Conservation (phyloP, 2,329 filamentous ascomycete species). For the Dendrostoma leiphaemia region DNA sequence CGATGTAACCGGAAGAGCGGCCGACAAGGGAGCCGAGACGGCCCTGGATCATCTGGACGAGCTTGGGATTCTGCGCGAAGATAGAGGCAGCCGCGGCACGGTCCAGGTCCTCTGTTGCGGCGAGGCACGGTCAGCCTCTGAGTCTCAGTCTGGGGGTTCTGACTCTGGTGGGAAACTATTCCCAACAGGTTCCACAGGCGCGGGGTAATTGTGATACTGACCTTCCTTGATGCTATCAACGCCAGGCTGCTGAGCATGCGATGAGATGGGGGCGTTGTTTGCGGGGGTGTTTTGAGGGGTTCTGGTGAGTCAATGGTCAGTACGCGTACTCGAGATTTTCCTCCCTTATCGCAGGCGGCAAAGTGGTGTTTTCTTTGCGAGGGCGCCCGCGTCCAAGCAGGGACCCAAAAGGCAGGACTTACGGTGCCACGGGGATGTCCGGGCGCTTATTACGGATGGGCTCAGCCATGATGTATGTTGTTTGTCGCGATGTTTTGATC, state of each 20-base stretch:
- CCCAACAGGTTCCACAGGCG: slow-evolving; percentile 4
- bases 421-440: slow-evolving; percentile 57
- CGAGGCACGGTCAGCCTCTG: slow-evolving; percentile 21
- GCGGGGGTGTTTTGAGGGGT: slow-evolving; percentile 98
- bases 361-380: neutral
- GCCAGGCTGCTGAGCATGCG: slow-evolving; percentile 91
- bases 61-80: slow-evolving; percentile 91
- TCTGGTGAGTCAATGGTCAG: slow-evolving; percentile 49
- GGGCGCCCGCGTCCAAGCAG: neutral
- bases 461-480: slow-evolving; percentile 53
- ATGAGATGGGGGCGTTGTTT: slow-evolving; percentile 94
- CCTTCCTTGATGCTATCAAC: slow-evolving; percentile 97
- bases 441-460: slow-evolving; percentile 63
- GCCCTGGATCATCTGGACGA: slow-evolving; percentile 97
- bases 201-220: slow-evolving; percentile 44
- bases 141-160: neutral
- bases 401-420: slow-evolving; percentile 33
- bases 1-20: slow-evolving; percentile 94
- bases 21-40: slow-evolving; percentile 92
- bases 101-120: slow-evolving; percentile 76
- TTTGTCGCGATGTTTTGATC: slow-evolving; percentile 23
- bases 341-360: slow-evolving; percentile 15
- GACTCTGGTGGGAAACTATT: too few relatives aligned
- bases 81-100: slow-evolving; percentile 83
- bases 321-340: slow-evolving; percentile 20